These are phyloP conservation scores for Microdochium paspali DNA, from an alignment of 2,329 filamentous ascomycete genomes.

Conservation along the genomic window DNA sequence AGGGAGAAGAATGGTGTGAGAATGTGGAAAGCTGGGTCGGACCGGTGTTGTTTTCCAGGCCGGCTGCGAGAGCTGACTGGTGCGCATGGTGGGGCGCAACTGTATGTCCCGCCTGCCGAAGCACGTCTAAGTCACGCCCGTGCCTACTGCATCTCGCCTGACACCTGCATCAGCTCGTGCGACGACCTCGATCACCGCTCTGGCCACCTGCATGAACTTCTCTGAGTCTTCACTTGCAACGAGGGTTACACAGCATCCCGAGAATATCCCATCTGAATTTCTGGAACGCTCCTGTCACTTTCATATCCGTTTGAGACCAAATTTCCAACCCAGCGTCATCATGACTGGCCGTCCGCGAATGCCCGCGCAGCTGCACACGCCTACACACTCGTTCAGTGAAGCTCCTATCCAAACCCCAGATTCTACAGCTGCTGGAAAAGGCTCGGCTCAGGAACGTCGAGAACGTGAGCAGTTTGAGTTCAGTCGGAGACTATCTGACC, in stretches of 20 bases:
- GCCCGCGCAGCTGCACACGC: conserved; percentile 15
- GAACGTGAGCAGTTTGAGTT: conserved; percentile 34
- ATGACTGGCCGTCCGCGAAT: conserved; percentile 23
- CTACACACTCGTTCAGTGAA: conserved; percentile 19
- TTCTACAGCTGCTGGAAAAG: conserved; percentile 13
- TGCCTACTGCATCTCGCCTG: too few relatives aligned
- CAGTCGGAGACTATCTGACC: conserved; percentile 30
- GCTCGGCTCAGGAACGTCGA: conserved; percentile 19
- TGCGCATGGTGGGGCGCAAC: not conserved
- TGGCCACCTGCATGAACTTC: conserved; percentile 28
- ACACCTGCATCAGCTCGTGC: too few relatives aligned
- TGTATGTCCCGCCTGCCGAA: not conserved
- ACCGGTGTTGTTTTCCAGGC: too few relatives aligned
- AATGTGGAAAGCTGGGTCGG: too few relatives aligned
- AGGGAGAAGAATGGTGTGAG: too few relatives aligned
- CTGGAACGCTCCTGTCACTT: too few relatives aligned
- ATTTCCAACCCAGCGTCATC: conserved; percentile 80
- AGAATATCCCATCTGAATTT: too few relatives aligned
- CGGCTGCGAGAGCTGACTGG: not conserved
- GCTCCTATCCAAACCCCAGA: conserved; percentile 10
- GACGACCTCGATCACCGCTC: too few relatives aligned
- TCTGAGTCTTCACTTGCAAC: too few relatives aligned
- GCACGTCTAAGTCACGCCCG: too few relatives aligned
- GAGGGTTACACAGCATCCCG: too few relatives aligned
- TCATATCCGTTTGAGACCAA: conserved; percentile 76